Percentiles rank a stretch among this genome's conserved stretches.
These are phyloP conservation scores for Daucus carota DNA, from an alignment of 129 eudicot species.

Conservation along the genomic window DH1_v3.0 NC_030383.2:832001-832500, in stretches of 20 bases:
- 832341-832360: constrained; percentile 10
- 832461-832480: constrained; percentile 41
- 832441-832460: constrained; percentile 30
- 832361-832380: constrained; percentile 15
- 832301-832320: constrained; percentile 11
- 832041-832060: background rate
- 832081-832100: background rate
- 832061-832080: background rate
- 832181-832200: background rate
- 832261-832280: constrained; percentile 9
- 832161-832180: background rate
- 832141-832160: background rate
- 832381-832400: background rate
- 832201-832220: no score
- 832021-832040: background rate
- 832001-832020: background rate
- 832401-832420: constrained; percentile 22
- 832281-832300: background rate
- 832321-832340: constrained; percentile 13
- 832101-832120: background rate
- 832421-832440: constrained; percentile 18
- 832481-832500: constrained; percentile 14
- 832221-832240: constrained; percentile 4
- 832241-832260: constrained; percentile 15
- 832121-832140: background rate